Conservation (phyloP, 306 rosid species). For the Trifolium dubium region DNA sequence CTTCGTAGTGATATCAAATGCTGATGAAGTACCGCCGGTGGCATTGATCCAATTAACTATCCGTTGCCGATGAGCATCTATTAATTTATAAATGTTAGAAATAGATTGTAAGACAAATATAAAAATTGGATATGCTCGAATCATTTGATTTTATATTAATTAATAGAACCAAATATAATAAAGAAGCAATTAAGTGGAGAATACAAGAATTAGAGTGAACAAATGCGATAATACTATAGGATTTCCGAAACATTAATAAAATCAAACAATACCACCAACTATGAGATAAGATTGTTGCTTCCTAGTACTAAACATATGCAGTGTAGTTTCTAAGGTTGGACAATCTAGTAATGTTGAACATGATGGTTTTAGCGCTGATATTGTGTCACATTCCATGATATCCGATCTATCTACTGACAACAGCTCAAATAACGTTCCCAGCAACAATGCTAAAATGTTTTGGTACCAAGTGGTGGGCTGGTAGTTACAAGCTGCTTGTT, state of each 20-base stretch:
- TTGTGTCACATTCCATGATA: slow-evolving; percentile 1
- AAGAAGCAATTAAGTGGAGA: slow-evolving; percentile 10
- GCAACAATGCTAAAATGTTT: neutral
- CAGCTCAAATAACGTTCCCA: slow-evolving; percentile 7
- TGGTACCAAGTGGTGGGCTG: neutral
- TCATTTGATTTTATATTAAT: slow-evolving; percentile 24
- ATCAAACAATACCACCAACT: slow-evolving; percentile 16
- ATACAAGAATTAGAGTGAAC: slow-evolving; percentile 9
- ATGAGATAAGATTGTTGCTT: neutral
- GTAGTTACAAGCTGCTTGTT: neutral
- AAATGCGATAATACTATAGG: neutral
- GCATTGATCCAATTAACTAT: slow-evolving; percentile 84
- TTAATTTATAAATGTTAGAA: slow-evolving; percentile 38
- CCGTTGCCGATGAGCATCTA: slow-evolving; percentile 82
- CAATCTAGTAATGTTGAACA: slow-evolving; percentile 3
- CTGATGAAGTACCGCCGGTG: slow-evolving; percentile 72
- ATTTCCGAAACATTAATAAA: slow-evolving; percentile 6
- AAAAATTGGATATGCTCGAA: slow-evolving; percentile 13
- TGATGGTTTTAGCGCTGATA: slow-evolving; percentile 7
- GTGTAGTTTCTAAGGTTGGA: slow-evolving; percentile 23
- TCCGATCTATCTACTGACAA: slow-evolving; percentile 5
- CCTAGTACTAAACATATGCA: slow-evolving; percentile 6
- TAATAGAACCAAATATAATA: slow-evolving; percentile 12
- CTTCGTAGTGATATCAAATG: slow-evolving; percentile 86
- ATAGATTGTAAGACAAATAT: slow-evolving; percentile 13